Evolutionary conservation across 768 basidiomycete species (phyloP).

Genomic region (Cystobasidium onofrii): DNA sequence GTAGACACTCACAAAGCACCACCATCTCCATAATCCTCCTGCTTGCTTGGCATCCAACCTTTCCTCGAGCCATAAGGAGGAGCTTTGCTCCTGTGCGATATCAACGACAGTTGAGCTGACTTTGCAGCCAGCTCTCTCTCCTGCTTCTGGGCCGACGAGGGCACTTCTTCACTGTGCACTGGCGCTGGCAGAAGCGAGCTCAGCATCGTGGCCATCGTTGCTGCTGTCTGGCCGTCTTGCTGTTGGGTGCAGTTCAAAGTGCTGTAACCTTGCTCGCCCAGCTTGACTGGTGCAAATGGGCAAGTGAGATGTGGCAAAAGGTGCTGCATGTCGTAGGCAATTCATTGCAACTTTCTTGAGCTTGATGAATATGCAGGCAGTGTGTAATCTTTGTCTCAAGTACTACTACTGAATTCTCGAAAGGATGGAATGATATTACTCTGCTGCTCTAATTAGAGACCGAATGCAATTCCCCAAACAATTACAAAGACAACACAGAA

Average conservation of each 20-base stretch:
- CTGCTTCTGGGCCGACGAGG: background rate
- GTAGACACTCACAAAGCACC: conserved; percentile 24
- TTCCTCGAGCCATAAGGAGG: conserved; percentile 78
- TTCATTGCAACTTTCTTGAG: background rate
- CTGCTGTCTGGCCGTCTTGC: background rate
- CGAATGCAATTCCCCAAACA: too few relatives aligned
- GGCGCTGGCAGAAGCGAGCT: conserved; percentile 33
- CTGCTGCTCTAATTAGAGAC: background rate
- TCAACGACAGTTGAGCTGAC: conserved; percentile 20
- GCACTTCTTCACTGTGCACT: conserved; percentile 9
- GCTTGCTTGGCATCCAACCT: conserved; percentile 75
- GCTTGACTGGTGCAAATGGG: background rate
- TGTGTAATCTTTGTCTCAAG: too few relatives aligned
- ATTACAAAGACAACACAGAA: too few relatives aligned
- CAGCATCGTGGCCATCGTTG: conserved; percentile 26
- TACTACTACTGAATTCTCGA: background rate
- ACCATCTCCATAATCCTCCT: conserved; percentile 67
- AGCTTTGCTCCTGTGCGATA: background rate
- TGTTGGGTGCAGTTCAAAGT: too few relatives aligned
- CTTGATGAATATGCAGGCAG: too few relatives aligned
- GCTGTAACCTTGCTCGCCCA: too few relatives aligned
- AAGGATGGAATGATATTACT: background rate
- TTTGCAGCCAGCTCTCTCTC: conserved; percentile 8
- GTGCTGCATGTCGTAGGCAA: background rate
- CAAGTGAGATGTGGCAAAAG: background rate